These are phyloP conservation scores for Drosera spatulata DNA, from an alignment of 179 eudicot genomes.

Conservation along the genomic window DNA sequence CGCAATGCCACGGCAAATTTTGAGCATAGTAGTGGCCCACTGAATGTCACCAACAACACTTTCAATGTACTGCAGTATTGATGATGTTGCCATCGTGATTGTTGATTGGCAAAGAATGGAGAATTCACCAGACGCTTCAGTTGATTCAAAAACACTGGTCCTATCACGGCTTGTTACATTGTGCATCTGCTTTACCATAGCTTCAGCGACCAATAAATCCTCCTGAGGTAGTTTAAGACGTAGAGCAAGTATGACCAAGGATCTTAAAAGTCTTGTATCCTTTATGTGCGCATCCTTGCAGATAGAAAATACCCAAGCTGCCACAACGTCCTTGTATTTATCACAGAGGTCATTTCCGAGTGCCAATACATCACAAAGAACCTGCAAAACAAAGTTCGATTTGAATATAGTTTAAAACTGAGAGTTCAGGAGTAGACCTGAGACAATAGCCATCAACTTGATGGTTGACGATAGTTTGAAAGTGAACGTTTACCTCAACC, in stretches of 20 bases:
- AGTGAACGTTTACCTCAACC: conserved; percentile 32
- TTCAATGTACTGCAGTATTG: conserved; percentile 28
- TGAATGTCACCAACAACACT: conserved; percentile 31
- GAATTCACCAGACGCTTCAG: conserved; percentile 24
- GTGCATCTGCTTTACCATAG: conserved; percentile 28
- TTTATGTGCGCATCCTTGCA: conserved; percentile 24
- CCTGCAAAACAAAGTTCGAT: conserved; percentile 15
- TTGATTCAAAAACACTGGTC: conserved; percentile 12
- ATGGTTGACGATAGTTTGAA: not conserved
- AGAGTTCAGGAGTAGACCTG: not conserved
- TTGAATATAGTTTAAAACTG: not conserved
- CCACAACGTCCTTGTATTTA: conserved; percentile 25
- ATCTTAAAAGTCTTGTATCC: conserved; percentile 30
- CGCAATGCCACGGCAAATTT: conserved; percentile 12
- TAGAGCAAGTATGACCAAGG: conserved; percentile 22
- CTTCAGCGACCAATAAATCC: conserved; percentile 34
- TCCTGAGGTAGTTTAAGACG: conserved; percentile 23
- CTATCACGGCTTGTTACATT: conserved; percentile 24
- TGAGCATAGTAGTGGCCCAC: conserved; percentile 28
- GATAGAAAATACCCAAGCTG: conserved; percentile 21
- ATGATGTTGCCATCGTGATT: conserved; percentile 18
- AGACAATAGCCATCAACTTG: not conserved
- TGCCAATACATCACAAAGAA: conserved; percentile 28
- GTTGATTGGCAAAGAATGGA: conserved; percentile 29
- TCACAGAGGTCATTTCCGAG: conserved; percentile 29